Percentiles rank a stretch among this genome's conserved stretches.
phyloP scores from a whole-genome alignment of 2,329 filamentous ascomycete species.

The Microcyclospora tardicrescens region DNA sequence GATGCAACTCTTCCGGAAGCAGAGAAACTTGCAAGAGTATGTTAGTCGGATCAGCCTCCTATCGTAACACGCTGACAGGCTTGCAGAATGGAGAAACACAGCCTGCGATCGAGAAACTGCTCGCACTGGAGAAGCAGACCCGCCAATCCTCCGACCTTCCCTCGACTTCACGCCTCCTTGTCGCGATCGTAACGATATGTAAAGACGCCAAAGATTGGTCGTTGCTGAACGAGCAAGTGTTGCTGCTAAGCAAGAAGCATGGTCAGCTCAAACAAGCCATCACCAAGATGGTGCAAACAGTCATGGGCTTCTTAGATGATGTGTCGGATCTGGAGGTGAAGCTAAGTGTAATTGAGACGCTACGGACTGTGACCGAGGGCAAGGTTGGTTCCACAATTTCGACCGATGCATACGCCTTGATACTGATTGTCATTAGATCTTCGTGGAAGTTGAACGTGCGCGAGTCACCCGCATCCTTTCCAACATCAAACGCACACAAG shows the following conservation, averaged over 20 bases:
- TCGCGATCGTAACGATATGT: constrained; percentile 84
- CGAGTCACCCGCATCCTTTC: constrained; percentile 90
- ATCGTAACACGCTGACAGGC: constrained; percentile 12
- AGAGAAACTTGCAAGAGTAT: constrained; percentile 56
- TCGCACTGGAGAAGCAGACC: constrained; percentile 86
- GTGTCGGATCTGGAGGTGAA: constrained; percentile 79
- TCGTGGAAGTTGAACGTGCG: constrained; percentile 95
- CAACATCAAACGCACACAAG: constrained; percentile 93
- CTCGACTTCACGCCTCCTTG: constrained; percentile 78
- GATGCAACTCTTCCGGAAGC: constrained; percentile 85
- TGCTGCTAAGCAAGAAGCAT: constrained; percentile 97
- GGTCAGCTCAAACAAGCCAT: constrained; percentile 98
- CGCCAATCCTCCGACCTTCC: constrained; percentile 94
- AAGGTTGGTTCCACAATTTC: constrained; percentile 44
- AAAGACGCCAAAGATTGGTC: constrained; percentile 89
- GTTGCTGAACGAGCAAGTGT: constrained; percentile 89
- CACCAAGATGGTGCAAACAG: constrained; percentile 96
- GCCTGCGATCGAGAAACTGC: constrained; percentile 84
- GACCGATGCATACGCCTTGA: background rate
- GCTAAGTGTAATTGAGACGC: constrained; percentile 82
- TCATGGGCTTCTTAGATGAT: constrained; percentile 81
- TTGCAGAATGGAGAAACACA: constrained; percentile 56
- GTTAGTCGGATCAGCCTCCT: background rate
- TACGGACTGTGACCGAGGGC: constrained; percentile 93
- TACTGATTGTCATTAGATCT: constrained; percentile 49